phyloP scores from a whole-genome alignment of 371 early-diverging fungal genomes.

The Mortierella sp. region DNA sequence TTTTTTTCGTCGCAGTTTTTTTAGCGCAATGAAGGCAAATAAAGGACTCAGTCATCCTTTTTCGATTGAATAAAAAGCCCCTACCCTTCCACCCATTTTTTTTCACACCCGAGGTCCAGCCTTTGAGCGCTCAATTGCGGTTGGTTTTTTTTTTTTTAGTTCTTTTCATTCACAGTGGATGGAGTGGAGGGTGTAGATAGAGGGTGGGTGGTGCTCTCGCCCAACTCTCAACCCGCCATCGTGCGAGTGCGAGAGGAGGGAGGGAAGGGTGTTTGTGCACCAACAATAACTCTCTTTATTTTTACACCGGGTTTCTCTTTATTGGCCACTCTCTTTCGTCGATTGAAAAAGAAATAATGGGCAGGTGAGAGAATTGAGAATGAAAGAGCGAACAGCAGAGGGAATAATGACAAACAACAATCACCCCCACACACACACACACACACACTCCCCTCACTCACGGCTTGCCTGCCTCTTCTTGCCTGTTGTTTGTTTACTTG shows the following conservation, averaged over 20 bases:
- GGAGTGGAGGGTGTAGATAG: too few species aligned
- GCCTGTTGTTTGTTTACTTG: not conserved
- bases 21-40: not conserved
- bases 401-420: not conserved
- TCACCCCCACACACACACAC: not conserved
- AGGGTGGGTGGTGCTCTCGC: not conserved
- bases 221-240: not conserved
- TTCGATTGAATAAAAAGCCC: not conserved
- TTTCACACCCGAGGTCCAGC: not conserved
- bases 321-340: not conserved
- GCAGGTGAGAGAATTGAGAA: not conserved
- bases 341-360: not conserved
- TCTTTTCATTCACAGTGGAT: not conserved
- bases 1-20: constrained; percentile 2
- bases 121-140: not conserved
- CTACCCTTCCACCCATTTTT: not conserved
- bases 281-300: not conserved
- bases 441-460: not conserved
- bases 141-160: not conserved
- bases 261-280: not conserved
- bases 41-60: not conserved
- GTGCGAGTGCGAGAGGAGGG: not conserved
- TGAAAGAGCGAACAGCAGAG: not conserved
- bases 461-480: not conserved
- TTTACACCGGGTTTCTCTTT: not conserved